Base-by-base conservation (phyloP, 169 alveolate genomes). In the Cryptosporidium sp. region DNA sequence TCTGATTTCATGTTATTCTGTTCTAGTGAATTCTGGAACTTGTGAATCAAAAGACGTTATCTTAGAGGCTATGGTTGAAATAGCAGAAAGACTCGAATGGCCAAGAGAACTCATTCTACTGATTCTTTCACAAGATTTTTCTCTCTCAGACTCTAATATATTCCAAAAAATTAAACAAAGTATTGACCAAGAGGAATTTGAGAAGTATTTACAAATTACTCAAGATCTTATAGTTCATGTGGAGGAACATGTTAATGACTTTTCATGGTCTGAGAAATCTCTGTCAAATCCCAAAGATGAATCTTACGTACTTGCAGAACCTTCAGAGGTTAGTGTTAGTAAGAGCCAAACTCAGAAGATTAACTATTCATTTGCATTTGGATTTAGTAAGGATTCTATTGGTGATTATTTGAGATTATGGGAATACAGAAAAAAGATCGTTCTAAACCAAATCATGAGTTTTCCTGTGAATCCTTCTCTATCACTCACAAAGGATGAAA, bases 231-330 rank as follows among this genome's bases (percentile, higher is more conserved):
- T 73, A 73, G 9, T 56, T 0, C 48, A 71, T 51, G 71, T 56
- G 37, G 52, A 37, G 21, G 86, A 73, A 12, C 69, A 33, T 16
- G 37, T 37, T 1, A 56, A 73, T 29, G 86, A 58, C 33, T 73
- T 73, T 44, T 73, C 86, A 3, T 73, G 86, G 86, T 73, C 86
- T 9, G 86, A 73, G 51, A 73, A 73, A 73, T 73, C 86, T 35
- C 72, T 73, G 3, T 31, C 86, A 3, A 35, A 33, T 8, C 72
- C 72, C 2, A 31, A 29, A 23, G 23, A 52, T 12, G 68, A 37
- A n/a, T 26, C 53, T 7, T 8, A 75, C 9, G 7, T 42, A 14
- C 56, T 60, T 31, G 1, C 26, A 10, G 53, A 61, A 10, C 16
- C 31, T 10, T 62, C 65, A 31, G 1, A 26, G 37, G 72, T 31